phyloP scores from a whole-genome alignment of 345 rosid species.

The Trapa incisa region DNA sequence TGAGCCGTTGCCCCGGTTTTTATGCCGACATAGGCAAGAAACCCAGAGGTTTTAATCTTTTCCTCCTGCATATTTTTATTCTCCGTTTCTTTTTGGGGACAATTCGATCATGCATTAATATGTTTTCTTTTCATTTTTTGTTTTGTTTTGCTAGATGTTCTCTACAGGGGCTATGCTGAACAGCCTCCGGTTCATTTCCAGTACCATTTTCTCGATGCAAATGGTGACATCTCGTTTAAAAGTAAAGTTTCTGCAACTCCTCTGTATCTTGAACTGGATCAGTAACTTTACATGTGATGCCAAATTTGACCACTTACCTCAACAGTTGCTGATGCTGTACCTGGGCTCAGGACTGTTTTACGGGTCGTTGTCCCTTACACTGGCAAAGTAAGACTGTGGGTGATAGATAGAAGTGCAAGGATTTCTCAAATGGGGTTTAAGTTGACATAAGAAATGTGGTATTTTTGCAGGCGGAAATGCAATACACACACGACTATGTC shows the following conservation, averaged over 20 bases:
- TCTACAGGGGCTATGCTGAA: constrained; percentile 38
- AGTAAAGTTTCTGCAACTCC: constrained; percentile 20
- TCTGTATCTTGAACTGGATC: neutral
- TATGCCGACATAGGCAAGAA: constrained; percentile 37
- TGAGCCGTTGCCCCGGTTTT: constrained; percentile 31
- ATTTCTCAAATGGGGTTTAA: neutral
- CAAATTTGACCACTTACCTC: neutral
- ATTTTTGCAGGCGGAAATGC: constrained; percentile 29
- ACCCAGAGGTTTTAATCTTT: constrained; percentile 24
- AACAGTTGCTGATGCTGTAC: constrained; percentile 34
- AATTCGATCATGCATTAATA: neutral
- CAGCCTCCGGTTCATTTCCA: constrained; percentile 25
- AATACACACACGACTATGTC: constrained; percentile 24
- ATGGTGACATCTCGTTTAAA: constrained; percentile 30
- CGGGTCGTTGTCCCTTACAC: constrained; percentile 30
- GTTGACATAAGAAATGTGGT: neutral
- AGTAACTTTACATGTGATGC: neutral
- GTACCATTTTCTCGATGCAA: constrained; percentile 20
- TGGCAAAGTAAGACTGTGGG: constrained; percentile 18
- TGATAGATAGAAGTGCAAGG: neutral
- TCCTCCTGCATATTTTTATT: neutral
- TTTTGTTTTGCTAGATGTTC: constrained; percentile 26
- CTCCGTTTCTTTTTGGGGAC: neutral
- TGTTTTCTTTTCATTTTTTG: neutral
- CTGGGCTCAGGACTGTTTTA: constrained; percentile 36